These are phyloP conservation scores for Blastocystis sp. DNA, from an alignment of 352 stramenopile species.

Conservation along the genomic window DNA sequence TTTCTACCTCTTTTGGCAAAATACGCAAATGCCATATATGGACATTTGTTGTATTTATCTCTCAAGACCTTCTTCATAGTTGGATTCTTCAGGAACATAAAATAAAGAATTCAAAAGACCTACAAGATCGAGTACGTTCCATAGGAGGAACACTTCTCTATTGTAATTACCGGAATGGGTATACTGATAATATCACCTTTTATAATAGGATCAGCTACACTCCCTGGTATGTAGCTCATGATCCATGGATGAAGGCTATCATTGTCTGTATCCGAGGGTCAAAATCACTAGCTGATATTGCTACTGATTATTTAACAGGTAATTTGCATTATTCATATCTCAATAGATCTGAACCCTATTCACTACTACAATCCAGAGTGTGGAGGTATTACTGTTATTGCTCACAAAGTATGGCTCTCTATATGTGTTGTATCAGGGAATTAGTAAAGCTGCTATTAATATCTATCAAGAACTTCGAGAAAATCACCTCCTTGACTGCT, in stretches of 20 bases:
- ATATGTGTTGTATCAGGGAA: not conserved
- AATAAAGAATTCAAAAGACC: not conserved
- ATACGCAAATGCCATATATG: conserved; percentile 39
- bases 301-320: not conserved
- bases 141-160: conserved; percentile 11
- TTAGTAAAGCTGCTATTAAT: not conserved
- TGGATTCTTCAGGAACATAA: conserved; percentile 27
- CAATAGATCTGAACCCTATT: not conserved
- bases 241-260: not conserved
- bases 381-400: not conserved
- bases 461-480: not conserved
- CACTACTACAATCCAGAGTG: not conserved
- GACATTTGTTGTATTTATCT: not conserved
- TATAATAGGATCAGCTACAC: not conserved
- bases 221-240: conserved; percentile 20
- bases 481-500: not conserved
- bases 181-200: not conserved
- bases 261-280: not conserved
- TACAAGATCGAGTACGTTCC: not conserved
- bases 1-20: not conserved
- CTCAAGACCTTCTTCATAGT: not conserved
- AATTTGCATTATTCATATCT: not conserved
- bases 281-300: not conserved
- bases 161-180: not conserved
- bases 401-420: not conserved